Evolutionary conservation across 2,329 filamentous ascomycete genomes (phyloP).

Genomic region (Ophiostoma ips): DNA sequence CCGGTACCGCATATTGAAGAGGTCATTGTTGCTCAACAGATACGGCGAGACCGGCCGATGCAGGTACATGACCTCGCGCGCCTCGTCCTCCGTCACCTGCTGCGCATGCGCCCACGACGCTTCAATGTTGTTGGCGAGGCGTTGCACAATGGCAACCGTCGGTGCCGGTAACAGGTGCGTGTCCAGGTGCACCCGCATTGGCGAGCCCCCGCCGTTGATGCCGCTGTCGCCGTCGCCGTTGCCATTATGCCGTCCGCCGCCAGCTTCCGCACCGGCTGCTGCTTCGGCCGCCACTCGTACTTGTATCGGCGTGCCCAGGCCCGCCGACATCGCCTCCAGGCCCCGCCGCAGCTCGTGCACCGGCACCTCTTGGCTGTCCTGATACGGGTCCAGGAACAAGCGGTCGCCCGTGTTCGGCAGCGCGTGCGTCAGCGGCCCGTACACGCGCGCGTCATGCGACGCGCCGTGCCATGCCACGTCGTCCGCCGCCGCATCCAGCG

Average conservation of each 20-base stretch:
- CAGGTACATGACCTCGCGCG: not conserved
- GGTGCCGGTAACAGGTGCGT: conserved; percentile 50
- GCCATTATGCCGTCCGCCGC: no score
- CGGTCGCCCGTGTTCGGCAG: conserved; percentile 23
- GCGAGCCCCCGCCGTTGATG: no score
- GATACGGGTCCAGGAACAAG: conserved; percentile 80
- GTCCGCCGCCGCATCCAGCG: no score
- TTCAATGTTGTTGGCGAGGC: conserved; percentile 69
- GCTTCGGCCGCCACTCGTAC: not conserved
- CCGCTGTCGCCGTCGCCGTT: no score
- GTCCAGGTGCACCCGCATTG: conserved; percentile 17
- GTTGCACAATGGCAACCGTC: conserved; percentile 54
- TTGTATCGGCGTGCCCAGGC: conserved; percentile 20
- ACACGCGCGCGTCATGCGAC: no score
- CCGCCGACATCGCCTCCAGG: conserved; percentile 36
- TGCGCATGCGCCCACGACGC: conserved; percentile 41
- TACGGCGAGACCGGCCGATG: not conserved
- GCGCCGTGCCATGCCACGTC: no score
- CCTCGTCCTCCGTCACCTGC: conserved; percentile 19
- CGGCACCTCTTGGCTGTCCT: conserved; percentile 51
- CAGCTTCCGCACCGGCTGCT: no score
- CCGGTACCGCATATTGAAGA: not conserved
- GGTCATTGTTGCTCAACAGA: no score
- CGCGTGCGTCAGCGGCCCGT: not conserved
- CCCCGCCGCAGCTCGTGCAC: conserved; percentile 42